phyloP scores from a whole-genome alignment of 345 rosid genomes.

The Aegle marmelos region DNA sequence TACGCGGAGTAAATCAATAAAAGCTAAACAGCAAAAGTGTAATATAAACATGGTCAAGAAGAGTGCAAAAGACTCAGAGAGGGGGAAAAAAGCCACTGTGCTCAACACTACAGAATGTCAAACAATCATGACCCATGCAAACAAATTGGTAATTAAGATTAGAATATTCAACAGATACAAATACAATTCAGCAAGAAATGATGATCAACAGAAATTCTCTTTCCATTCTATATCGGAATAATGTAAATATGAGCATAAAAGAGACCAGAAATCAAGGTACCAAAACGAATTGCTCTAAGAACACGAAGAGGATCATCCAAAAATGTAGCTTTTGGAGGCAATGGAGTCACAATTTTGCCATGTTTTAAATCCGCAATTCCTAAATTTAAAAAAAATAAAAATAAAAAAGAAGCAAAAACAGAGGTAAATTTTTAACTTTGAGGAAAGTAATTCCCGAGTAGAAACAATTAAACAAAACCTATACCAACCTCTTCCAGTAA shows the following conservation, averaged over 20 bases:
- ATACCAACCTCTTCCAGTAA: slow-evolving; percentile 76
- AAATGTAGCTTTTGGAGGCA: slow-evolving; percentile 82
- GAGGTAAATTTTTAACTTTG: background rate
- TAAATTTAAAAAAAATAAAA: slow-evolving; percentile 22
- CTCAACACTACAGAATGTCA: background rate
- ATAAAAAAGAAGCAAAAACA: background rate
- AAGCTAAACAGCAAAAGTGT: background rate
- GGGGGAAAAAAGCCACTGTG: background rate
- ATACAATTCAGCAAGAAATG: background rate
- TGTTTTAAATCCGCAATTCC: slow-evolving; percentile 79
- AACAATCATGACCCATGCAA: background rate
- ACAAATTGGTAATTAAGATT: background rate
- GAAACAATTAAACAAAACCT: slow-evolving; percentile 5
- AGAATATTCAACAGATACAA: background rate
- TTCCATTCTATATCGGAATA: background rate
- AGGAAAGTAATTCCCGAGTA: slow-evolving; percentile 3
- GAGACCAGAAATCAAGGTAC: slow-evolving; percentile 33
- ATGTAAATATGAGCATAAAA: background rate
- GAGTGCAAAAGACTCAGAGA: background rate
- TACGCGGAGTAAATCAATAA: background rate
- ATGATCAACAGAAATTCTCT: background rate
- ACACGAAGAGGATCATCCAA: slow-evolving; percentile 95
- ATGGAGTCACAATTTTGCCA: slow-evolving; percentile 86
- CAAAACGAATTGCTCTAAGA: slow-evolving; percentile 97
- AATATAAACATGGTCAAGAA: background rate